Evolutionary conservation across 225 moss, liverwort and hornwort species (phyloP).

Genomic region (Takakia lepidozioides): DNA sequence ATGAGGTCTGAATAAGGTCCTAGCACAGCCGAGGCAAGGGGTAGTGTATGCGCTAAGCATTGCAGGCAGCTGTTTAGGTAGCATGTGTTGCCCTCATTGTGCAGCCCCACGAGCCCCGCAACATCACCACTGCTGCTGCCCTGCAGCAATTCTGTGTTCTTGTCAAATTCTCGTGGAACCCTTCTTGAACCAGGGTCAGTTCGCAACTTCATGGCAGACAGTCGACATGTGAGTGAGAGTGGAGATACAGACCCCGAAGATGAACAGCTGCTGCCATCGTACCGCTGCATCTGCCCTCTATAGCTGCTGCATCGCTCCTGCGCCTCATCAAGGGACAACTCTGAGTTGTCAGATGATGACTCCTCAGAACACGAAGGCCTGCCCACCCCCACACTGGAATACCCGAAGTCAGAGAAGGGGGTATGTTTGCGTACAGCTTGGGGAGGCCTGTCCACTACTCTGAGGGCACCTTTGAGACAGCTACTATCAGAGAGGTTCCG

Average conservation of each 20-base stretch:
- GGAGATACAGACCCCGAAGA: slow-evolving; percentile 41
- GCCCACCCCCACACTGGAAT: slow-evolving; percentile 6
- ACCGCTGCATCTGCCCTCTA: slow-evolving; percentile 6
- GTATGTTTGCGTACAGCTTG: too few species aligned
- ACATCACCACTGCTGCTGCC: too few species aligned
- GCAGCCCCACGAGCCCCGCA: slow-evolving; percentile 56
- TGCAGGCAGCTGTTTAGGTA: slow-evolving; percentile 70
- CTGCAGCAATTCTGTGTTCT: too few species aligned
- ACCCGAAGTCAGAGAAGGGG: slow-evolving; percentile 4
- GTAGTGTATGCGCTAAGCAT: slow-evolving; percentile 57
- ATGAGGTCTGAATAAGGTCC: slow-evolving; percentile 35
- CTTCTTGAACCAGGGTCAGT: slow-evolving; percentile 6
- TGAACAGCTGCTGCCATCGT: slow-evolving; percentile 30
- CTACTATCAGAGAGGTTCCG: too few species aligned
- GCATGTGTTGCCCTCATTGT: slow-evolving; percentile 70
- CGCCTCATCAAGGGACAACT: slow-evolving; percentile 18
- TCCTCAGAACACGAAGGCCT: slow-evolving; percentile 17
- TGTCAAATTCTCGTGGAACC: too few species aligned
- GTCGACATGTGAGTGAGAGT: slow-evolving; percentile 27
- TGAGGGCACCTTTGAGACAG: too few species aligned
- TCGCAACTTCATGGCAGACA: slow-evolving; percentile 35
- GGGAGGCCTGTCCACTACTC: too few species aligned
- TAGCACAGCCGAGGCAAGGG: slow-evolving; percentile 45
- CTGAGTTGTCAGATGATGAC: slow-evolving; percentile 32
- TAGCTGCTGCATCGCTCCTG: slow-evolving; percentile 5